Evolutionary conservation across 2,329 filamentous ascomycete genomes (phyloP).

Genomic region (Cordyceps cateniannulata): DNA sequence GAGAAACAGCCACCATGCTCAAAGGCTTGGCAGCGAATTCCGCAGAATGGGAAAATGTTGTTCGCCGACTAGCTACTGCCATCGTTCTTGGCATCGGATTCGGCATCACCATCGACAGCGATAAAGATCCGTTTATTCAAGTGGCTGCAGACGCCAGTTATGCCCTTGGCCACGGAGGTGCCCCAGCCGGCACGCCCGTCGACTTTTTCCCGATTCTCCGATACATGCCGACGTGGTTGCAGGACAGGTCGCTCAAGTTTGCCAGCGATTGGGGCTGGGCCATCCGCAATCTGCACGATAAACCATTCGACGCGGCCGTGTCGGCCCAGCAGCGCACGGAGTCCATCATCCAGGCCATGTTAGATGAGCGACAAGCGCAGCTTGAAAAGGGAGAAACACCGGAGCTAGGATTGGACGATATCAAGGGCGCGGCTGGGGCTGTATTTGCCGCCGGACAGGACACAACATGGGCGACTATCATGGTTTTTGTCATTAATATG

Average conservation of each 20-base stretch:
- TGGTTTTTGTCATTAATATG: constrained; percentile 40
- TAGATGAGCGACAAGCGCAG: constrained; percentile 20
- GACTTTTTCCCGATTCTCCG: constrained; percentile 42
- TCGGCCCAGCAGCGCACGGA: constrained; percentile 23
- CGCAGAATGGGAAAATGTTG: constrained; percentile 29
- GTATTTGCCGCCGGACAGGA: constrained; percentile 42
- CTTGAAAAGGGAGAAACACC: constrained; percentile 21
- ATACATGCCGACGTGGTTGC: constrained; percentile 33
- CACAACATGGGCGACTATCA: constrained; percentile 36
- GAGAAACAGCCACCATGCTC: constrained; percentile 26
- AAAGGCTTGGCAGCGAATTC: constrained; percentile 26
- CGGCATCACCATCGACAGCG: constrained; percentile 31
- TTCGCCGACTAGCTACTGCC: constrained; percentile 33
- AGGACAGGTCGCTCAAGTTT: constrained; percentile 25
- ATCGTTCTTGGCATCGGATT: constrained; percentile 38
- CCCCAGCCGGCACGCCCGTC: constrained; percentile 31
- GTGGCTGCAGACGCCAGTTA: constrained; percentile 27
- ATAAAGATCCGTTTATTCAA: constrained; percentile 34
- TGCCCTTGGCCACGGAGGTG: constrained; percentile 23
- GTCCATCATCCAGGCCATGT: constrained; percentile 23
- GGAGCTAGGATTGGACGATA: constrained; percentile 34
- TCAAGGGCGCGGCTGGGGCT: constrained; percentile 43
- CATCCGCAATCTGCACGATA: constrained; percentile 36
- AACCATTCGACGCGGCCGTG: constrained; percentile 33
- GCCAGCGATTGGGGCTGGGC: constrained; percentile 25